A percentile compares a stretch with the other conserved stretches of the same genome.
Conservation (phyloP, 768 basidiomycete species). For the Pleurotus ostreatus region DNA sequence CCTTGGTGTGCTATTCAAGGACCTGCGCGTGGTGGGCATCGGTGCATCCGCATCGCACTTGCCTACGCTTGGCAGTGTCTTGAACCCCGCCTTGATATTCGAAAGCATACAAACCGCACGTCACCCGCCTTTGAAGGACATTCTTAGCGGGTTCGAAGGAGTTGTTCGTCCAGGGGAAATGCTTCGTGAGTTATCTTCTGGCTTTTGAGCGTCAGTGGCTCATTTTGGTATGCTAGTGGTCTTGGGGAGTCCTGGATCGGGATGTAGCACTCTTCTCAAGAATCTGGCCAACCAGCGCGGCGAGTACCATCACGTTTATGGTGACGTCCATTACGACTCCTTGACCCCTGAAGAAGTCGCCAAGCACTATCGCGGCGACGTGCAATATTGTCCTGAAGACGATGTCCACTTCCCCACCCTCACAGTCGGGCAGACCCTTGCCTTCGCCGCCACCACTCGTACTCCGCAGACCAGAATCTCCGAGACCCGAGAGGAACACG, state of each 20-base stretch:
- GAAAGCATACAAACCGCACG: conserved; percentile 39
- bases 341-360: conserved; percentile 61
- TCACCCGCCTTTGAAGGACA: conserved; percentile 61
- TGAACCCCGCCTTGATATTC: conserved; percentile 48
- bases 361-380: conserved; percentile 72
- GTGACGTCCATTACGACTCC: conserved; percentile 74
- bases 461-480: conserved; percentile 54
- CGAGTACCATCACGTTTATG: conserved; percentile 65
- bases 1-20: conserved; percentile 58
- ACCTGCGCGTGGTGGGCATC: conserved; percentile 56
- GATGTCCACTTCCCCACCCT: conserved; percentile 85
- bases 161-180: conserved; percentile 69
- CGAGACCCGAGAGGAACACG: conserved; percentile 38
- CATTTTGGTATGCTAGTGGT: conserved; percentile 47
- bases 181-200: conserved; percentile 52
- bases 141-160: conserved; percentile 62
- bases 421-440: conserved; percentile 73
- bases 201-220: not conserved
- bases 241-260: conserved; percentile 80
- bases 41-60: conserved; percentile 54
- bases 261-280: conserved; percentile 84
- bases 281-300: conserved; percentile 70
- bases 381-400: conserved; percentile 79
- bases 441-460: conserved; percentile 64
- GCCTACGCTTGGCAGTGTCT: conserved; percentile 56